Evolutionary conservation across 345 rosid species (phyloP).

Genomic region (Erysimum cheiranthoides): DNA sequence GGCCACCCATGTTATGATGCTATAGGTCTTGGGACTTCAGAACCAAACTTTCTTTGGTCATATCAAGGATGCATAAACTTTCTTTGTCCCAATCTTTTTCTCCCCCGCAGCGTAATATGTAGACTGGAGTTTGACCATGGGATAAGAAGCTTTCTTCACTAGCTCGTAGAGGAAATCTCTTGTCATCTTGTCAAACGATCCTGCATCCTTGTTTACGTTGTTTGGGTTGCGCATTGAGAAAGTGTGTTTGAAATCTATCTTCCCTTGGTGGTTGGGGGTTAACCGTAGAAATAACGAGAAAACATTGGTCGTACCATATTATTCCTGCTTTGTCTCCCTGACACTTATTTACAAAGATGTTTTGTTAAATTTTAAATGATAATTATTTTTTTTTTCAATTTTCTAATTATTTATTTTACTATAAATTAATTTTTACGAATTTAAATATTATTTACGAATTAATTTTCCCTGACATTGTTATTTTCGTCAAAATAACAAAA

Average conservation of each 20-base stretch:
- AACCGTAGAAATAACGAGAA: slow-evolving; percentile 9
- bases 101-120: background rate
- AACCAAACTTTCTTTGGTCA: too few species aligned
- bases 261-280: slow-evolving; percentile 29
- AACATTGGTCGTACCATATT: slow-evolving; percentile 59
- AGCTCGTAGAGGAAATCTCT: slow-evolving; percentile 46
- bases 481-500: too few species aligned
- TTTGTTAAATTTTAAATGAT: too few species aligned
- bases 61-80: background rate
- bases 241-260: slow-evolving; percentile 43
- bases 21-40: too few species aligned
- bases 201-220: slow-evolving; percentile 36
- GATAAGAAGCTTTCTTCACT: background rate
- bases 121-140: background rate
- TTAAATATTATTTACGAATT: too few species aligned
- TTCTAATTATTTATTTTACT: too few species aligned
- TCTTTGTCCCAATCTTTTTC: background rate
- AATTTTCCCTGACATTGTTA: too few species aligned
- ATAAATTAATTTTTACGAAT: too few species aligned
- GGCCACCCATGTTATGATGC: too few species aligned
- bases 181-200: slow-evolving; percentile 41
- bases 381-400: too few species aligned
- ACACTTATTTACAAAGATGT: too few species aligned
- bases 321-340: slow-evolving; percentile 46
- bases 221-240: slow-evolving; percentile 39